phyloP scores from a whole-genome alignment of 108 stramenopile genomes.

The Schizochytrium sp. region DNA sequence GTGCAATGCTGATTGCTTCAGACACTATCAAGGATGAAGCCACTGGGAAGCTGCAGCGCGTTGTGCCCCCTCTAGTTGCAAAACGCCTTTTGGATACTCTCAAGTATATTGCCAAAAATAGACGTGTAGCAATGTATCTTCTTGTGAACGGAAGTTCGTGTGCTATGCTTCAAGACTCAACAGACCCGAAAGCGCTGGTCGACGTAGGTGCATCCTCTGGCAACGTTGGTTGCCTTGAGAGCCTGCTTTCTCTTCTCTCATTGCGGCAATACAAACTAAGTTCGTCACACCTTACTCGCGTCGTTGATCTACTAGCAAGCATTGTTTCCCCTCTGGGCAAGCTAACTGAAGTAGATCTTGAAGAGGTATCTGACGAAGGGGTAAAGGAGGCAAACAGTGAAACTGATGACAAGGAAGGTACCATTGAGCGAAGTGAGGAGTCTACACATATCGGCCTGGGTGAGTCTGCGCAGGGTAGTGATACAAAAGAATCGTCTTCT shows the following conservation, averaged over 20 bases:
- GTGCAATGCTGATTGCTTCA: not conserved
- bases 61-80: slow-evolving; percentile 19
- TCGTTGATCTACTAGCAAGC: slow-evolving; percentile 31
- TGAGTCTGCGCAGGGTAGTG: not conserved
- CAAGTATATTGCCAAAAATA: not conserved
- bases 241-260: not conserved
- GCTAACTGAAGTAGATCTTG: slow-evolving; percentile 40
- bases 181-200: not conserved
- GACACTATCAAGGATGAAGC: not conserved
- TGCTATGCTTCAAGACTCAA: not conserved
- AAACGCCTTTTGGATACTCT: slow-evolving; percentile 31
- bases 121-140: not conserved
- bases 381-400: not conserved
- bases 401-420: too few relatives aligned
- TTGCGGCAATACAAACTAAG: slow-evolving; percentile 53
- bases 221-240: not conserved
- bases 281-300: slow-evolving; percentile 15
- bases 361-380: not conserved
- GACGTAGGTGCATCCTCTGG: not conserved
- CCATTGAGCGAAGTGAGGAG: too few relatives aligned
- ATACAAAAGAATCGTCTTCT: not conserved
- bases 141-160: slow-evolving; percentile 14
- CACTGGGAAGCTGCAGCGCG: not conserved
- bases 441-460: too few relatives aligned
- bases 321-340: not conserved